phyloP scores from a whole-genome alignment of 768 basidiomycete species.

The Suillus clintonianus region DNA sequence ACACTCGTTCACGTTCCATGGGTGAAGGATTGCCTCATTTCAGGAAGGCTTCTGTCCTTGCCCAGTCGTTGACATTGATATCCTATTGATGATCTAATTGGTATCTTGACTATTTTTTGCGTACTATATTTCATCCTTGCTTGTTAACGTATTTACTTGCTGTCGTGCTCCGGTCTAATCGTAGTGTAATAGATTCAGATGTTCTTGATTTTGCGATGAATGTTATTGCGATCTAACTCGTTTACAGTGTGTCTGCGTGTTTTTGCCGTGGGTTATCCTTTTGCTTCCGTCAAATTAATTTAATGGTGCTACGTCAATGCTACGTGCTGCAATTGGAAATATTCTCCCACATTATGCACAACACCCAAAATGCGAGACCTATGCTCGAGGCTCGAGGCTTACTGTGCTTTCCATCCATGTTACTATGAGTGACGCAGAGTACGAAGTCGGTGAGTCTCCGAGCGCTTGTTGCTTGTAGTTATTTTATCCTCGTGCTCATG shows the following conservation, averaged over 20 bases:
- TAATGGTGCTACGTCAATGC: too few relatives aligned
- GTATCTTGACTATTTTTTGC: conserved; percentile 6
- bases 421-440: conserved; percentile 47
- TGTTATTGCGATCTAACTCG: not conserved
- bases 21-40: conserved; percentile 79
- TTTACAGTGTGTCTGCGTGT: not conserved
- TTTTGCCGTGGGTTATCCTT: too few relatives aligned
- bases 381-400: not conserved
- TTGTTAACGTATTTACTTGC: conserved; percentile 7
- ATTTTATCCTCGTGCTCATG: conserved; percentile 5
- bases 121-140: not conserved
- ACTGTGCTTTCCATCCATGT: conserved; percentile 20
- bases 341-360: conserved; percentile 12
- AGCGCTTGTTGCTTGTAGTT: not conserved
- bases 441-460: conserved; percentile 63
- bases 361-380: not conserved
- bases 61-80: conserved; percentile 3
- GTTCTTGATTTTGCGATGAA: not conserved
- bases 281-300: not conserved
- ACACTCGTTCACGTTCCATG: conserved; percentile 59
- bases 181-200: conserved; percentile 8
- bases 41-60: conserved; percentile 50
- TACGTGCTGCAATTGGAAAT: conserved; percentile 17
- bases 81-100: not conserved
- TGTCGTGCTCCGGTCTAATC: conserved; percentile 9